Base-by-base conservation (phyloP, 192 early-diverging fungal genomes). In the Coemansia sp. region DNA sequence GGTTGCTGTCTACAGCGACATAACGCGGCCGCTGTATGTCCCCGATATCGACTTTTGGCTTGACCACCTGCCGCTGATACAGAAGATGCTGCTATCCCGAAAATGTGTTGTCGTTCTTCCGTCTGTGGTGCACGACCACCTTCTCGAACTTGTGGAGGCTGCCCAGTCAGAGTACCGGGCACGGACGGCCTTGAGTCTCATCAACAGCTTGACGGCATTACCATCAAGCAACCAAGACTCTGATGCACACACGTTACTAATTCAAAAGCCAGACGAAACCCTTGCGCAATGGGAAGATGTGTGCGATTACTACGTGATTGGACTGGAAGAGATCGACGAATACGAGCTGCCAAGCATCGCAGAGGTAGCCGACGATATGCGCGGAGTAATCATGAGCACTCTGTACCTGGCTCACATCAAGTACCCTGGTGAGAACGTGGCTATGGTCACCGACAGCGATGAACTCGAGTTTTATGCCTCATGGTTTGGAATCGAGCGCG, bases 391-490 rank as follows among this genome's bases (percentile, higher is more conserved):
- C 18, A 62, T 67, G 18, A 67, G 73, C 38, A 73, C 68, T 11
- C 35, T 81, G 24, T 46, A 57, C 21, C 44, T 67, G 35, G 53
- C 60, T 16, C 62, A 58, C 57, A 43, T 57, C n/a, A 61, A 21
- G 61, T 52, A 8, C 34, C 63, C 60, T 7, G 53, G 16, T 16
- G 5, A 67, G 26, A 34, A 26, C 8, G 65, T 72, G 23, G 52
- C 41, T 1, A 33, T 81, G 23, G 67, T 66, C 14, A 73, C 73
- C 0, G 71, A 73, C 33, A 45, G 53, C 52, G 79, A 76, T 12
- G 79, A 81, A 62, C 64, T 76, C 15, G 64, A 35, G 56, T 81
- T 76, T 33, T 81, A 81, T 35, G 71, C 70, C 5, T 69, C 67
- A 26, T 81, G 79, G 79, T 81, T 81, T 62, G 73, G 64, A 5